Evolutionary conservation across 257 asterid genomes (phyloP).

Genomic region (Jacaranda mimosifolia): DNA sequence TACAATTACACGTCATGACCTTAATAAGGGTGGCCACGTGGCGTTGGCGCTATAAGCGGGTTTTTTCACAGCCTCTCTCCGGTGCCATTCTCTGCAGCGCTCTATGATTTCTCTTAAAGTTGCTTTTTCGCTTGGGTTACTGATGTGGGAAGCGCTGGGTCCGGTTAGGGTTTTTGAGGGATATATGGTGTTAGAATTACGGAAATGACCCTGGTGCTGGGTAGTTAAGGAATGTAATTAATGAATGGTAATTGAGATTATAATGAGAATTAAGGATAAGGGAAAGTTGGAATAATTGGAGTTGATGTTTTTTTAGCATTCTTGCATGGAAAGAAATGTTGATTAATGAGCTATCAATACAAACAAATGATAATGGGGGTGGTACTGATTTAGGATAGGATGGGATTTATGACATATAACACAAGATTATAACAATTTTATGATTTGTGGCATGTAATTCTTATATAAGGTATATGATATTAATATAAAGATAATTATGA

Average conservation of each 20-base stretch:
- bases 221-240: slow-evolving; percentile 25
- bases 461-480: no score
- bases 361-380: not conserved
- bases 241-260: slow-evolving; percentile 27
- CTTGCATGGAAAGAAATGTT: slow-evolving; percentile 25
- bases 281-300: slow-evolving; percentile 2
- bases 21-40: slow-evolving; percentile 59
- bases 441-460: no score
- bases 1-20: slow-evolving; percentile 61
- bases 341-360: not conserved
- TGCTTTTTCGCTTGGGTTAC: not conserved
- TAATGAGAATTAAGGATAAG: not conserved
- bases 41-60: slow-evolving; percentile 44
- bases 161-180: slow-evolving; percentile 47
- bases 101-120: not conserved
- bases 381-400: not conserved
- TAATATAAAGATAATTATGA: not conserved
- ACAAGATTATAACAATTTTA: no score
- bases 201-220: slow-evolving; percentile 37
- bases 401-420: not conserved
- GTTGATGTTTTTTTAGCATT: not conserved
- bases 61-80: slow-evolving; percentile 28
- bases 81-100: slow-evolving; percentile 29
- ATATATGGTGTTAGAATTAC: not conserved
- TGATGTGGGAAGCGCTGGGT: slow-evolving; percentile 29